Evolutionary conservation across 75 land plant genomes (phyloP).

Genomic region (Pinus tabuliformis): DNA sequence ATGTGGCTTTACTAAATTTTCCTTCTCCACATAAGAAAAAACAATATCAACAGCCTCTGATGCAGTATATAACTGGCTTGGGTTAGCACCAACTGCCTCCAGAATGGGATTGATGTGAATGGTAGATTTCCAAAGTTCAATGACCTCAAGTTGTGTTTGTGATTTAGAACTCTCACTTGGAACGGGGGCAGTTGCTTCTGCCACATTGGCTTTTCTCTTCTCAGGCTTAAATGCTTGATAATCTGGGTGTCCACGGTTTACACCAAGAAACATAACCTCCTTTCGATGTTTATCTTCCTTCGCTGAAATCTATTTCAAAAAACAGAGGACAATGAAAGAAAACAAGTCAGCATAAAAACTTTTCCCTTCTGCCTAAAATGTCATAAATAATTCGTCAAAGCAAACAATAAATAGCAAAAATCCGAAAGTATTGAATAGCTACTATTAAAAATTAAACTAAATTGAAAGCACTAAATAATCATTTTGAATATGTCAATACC

Average conservation of each 20-base stretch:
- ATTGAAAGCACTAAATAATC: neutral
- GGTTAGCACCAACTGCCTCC: constrained; percentile 72
- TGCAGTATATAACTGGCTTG: constrained; percentile 48
- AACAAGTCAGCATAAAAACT: neutral
- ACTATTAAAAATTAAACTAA: neutral
- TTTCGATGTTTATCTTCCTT: constrained; percentile 89
- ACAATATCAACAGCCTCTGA: constrained; percentile 76
- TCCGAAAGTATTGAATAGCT: neutral
- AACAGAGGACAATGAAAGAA: neutral
- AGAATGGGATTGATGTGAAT: constrained; percentile 79
- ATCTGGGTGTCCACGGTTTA: constrained; percentile 71
- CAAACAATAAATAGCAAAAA: neutral
- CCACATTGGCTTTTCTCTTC: constrained; percentile 36
- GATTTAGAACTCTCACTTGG: constrained; percentile 18
- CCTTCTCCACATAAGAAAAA: constrained; percentile 73
- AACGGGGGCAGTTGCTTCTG: constrained; percentile 16
- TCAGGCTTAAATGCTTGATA: constrained; percentile 73
- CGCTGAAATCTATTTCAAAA: constrained; percentile 54
- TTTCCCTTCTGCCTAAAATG: too few relatives aligned
- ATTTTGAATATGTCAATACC: constrained; percentile 40
- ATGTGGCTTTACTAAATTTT: constrained; percentile 64
- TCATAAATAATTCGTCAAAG: neutral
- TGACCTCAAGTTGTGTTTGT: constrained; percentile 45
- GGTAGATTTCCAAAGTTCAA: constrained; percentile 73
- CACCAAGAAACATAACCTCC: constrained; percentile 48